phyloP scores from a whole-genome alignment of 2,329 filamentous ascomycete genomes.

The Scleromitrula shiraiana region DNA sequence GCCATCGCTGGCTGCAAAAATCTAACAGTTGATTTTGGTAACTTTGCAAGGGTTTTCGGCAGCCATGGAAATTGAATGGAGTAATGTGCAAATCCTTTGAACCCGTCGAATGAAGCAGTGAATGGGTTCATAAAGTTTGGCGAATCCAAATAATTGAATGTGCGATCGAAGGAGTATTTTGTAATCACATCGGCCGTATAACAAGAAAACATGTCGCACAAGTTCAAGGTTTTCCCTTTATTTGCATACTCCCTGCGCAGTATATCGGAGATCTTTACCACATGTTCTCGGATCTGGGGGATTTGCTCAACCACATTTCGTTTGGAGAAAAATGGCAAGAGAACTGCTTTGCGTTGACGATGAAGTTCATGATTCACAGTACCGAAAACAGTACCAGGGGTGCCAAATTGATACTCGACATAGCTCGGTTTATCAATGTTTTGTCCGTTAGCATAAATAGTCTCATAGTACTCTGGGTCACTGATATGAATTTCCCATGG shows the following conservation, averaged over 20 bases:
- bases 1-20: no score
- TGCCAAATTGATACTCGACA: no score
- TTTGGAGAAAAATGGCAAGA: constrained; percentile 21
- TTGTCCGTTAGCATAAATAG: constrained; percentile 32
- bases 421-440: no score
- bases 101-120: no score
- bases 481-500: constrained; percentile 34
- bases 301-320: constrained; percentile 6
- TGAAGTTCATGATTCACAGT: constrained; percentile 18
- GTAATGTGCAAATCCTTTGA: no score
- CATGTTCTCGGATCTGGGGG: constrained; percentile 3
- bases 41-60: no score
- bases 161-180: constrained; percentile 17
- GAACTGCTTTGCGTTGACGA: constrained; percentile 14
- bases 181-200: constrained; percentile 21
- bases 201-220: not conserved
- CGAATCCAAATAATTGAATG: constrained; percentile 1
- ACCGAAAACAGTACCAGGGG: constrained; percentile 7
- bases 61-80: no score
- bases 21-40: no score
- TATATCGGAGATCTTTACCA: not conserved
- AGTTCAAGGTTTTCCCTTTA: not conserved
- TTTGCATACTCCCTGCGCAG: constrained; percentile 2
- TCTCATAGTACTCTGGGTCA: constrained; percentile 32
- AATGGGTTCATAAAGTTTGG: no score